phyloP scores from a whole-genome alignment of 371 early-diverging fungal species.

The Haplosporangium sp. region DNA sequence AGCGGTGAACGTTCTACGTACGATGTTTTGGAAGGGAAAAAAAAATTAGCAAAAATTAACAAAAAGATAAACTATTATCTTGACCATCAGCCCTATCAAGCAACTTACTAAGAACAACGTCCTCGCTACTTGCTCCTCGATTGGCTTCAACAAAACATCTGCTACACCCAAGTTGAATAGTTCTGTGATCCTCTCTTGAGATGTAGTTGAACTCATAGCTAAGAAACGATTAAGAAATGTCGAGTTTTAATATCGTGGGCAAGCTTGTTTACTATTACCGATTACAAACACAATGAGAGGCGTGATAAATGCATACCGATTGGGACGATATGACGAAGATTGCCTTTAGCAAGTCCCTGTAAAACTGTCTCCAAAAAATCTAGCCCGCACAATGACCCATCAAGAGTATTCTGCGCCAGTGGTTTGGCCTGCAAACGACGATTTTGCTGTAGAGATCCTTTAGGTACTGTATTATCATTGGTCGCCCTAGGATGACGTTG shows the following conservation, averaged over 20 bases:
- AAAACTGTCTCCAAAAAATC: slow-evolving; percentile 44
- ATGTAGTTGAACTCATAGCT: slow-evolving; percentile 33
- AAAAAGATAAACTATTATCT: not conserved
- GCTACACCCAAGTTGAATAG: slow-evolving; percentile 65
- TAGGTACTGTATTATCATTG: slow-evolving; percentile 20
- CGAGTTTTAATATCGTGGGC: too few relatives aligned
- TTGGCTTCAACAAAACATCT: slow-evolving; percentile 67
- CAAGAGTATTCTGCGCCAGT: slow-evolving; percentile 4
- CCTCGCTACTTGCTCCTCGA: slow-evolving; percentile 63
- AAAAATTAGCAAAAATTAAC: not conserved
- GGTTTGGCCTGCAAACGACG: slow-evolving; percentile 19
- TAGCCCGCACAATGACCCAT: slow-evolving; percentile 24
- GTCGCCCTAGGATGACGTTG: slow-evolving; percentile 33
- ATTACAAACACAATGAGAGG: too few relatives aligned
- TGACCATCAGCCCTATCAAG: not conserved
- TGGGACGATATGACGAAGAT: slow-evolving; percentile 41
- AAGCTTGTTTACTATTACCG: too few relatives aligned
- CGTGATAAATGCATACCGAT: slow-evolving; percentile 19
- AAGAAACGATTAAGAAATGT: slow-evolving; percentile 1
- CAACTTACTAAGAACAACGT: slow-evolving; percentile 65
- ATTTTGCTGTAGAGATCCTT: slow-evolving; percentile 12
- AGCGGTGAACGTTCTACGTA: slow-evolving; percentile 42
- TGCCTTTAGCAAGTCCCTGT: slow-evolving; percentile 43
- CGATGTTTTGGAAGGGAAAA: not conserved
- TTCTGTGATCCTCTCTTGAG: slow-evolving; percentile 43